phyloP scores from a whole-genome alignment of 179 eudicot species.

The Actinidia chinensis region DNA sequence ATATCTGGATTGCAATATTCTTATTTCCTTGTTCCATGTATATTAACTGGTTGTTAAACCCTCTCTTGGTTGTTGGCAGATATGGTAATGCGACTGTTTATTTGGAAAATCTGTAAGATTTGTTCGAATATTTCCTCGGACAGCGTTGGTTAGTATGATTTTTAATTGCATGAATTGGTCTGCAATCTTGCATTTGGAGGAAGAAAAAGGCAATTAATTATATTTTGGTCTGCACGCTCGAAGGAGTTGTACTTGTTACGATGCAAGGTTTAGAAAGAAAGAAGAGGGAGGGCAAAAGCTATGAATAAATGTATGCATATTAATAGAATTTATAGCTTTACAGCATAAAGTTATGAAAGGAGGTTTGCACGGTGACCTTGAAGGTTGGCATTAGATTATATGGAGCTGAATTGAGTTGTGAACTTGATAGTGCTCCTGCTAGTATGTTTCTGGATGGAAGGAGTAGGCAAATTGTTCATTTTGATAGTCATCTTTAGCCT shows the following conservation, averaged over 20 bases:
- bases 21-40: neutral
- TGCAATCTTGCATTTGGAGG: neutral
- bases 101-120: conserved; percentile 66
- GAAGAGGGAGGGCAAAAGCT: too few relatives aligned
- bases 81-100: conserved; percentile 71
- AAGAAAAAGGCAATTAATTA: neutral
- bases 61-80: conserved; percentile 34
- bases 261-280: too few relatives aligned
- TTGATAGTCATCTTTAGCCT: too few relatives aligned
- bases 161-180: neutral
- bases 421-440: too few relatives aligned
- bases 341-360: too few relatives aligned
- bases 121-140: conserved; percentile 65
- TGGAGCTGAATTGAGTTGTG: too few relatives aligned
- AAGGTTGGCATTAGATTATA: too few relatives aligned
- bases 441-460: too few relatives aligned
- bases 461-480: too few relatives aligned
- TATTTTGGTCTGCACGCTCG: neutral
- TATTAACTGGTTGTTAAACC: conserved; percentile 8
- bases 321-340: too few relatives aligned
- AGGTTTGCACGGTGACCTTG: too few relatives aligned
- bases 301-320: too few relatives aligned
- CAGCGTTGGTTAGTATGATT: conserved; percentile 57
- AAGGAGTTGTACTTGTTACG: neutral
- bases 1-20: neutral